Evolutionary conservation across 2,329 filamentous ascomycete species (phyloP).

Genomic region (Lachnellula cervina): DNA sequence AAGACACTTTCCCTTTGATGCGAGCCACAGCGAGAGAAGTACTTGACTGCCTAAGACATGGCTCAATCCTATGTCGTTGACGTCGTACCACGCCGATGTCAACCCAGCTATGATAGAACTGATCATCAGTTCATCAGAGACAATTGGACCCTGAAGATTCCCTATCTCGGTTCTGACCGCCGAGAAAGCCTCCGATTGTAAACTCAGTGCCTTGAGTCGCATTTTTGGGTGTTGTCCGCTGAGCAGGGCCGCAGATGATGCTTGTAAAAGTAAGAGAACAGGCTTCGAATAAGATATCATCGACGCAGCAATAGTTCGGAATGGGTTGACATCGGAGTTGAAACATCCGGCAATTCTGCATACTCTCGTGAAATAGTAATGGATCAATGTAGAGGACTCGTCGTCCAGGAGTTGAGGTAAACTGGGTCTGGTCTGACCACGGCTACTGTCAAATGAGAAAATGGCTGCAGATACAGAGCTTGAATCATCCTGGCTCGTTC

Average conservation of each 20-base stretch:
- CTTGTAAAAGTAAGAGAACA: constrained; percentile 8
- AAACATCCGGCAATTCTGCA: constrained; percentile 12
- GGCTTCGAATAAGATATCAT: constrained; percentile 10
- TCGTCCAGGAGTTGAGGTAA: background rate
- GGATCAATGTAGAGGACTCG: constrained; percentile 5
- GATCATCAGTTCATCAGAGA: constrained; percentile 9
- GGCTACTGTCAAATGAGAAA: background rate
- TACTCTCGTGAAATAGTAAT: constrained; percentile 9
- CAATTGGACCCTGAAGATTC: constrained; percentile 3
- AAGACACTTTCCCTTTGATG: background rate
- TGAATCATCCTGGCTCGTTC: background rate
- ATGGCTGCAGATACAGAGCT: background rate
- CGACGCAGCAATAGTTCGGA: constrained; percentile 4
- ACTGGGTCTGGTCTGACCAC: background rate
- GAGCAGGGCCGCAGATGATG: constrained; percentile 9
- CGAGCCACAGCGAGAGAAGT: constrained; percentile 5
- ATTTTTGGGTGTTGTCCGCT: constrained; percentile 6
- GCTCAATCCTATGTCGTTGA: constrained; percentile 7
- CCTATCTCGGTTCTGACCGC: constrained; percentile 5
- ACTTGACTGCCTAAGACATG: constrained; percentile 10
- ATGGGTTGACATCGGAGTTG: constrained; percentile 7
- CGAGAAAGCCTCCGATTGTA: constrained; percentile 11
- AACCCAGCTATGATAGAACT: constrained; percentile 10
- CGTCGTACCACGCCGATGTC: constrained; percentile 11
- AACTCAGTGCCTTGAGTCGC: constrained; percentile 7